A percentile compares a stretch with the other conserved stretches of the same genome.
Evolutionary conservation across 169 alveolate genomes (phyloP).

Genomic region (Plasmodium gonderi): DNA sequence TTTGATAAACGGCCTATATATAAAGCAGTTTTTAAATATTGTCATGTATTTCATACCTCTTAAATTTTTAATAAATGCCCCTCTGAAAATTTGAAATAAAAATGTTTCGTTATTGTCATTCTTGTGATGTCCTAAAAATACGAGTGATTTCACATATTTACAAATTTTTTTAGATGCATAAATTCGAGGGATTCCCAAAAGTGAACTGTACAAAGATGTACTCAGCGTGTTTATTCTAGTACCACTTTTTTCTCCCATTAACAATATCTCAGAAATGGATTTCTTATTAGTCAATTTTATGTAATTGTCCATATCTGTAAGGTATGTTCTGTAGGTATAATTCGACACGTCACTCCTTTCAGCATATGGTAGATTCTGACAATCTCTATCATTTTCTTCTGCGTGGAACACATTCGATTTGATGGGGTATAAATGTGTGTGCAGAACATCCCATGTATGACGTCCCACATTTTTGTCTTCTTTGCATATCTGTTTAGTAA

Average conservation of each 20-base stretch:
- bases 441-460: neutral
- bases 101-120: conserved; percentile 66
- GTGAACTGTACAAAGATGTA: neutral
- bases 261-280: neutral
- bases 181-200: neutral
- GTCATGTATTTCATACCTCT: conserved; percentile 34
- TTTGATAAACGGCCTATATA: conserved; percentile 61
- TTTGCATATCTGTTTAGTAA: neutral
- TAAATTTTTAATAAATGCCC: conserved; percentile 56
- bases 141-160: neutral
- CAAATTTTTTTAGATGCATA: neutral
- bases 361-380: neutral
- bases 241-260: neutral
- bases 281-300: conserved; percentile 12
- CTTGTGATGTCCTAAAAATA: conserved; percentile 45
- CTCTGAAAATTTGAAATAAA: conserved; percentile 46
- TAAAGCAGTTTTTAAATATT: conserved; percentile 33
- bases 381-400: neutral
- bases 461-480: neutral
- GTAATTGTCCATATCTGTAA: conserved; percentile 2
- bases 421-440: too few relatives aligned
- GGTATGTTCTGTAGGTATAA: conserved; percentile 16
- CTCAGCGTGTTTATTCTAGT: neutral
- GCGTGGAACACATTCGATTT: too few relatives aligned
- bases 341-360: neutral